Percentiles rank a stretch among this genome's conserved stretches.
These are phyloP conservation scores for Epichloe festucae DNA, from an alignment of 2,329 filamentous ascomycete genomes.

Conservation along the genomic window DNA sequence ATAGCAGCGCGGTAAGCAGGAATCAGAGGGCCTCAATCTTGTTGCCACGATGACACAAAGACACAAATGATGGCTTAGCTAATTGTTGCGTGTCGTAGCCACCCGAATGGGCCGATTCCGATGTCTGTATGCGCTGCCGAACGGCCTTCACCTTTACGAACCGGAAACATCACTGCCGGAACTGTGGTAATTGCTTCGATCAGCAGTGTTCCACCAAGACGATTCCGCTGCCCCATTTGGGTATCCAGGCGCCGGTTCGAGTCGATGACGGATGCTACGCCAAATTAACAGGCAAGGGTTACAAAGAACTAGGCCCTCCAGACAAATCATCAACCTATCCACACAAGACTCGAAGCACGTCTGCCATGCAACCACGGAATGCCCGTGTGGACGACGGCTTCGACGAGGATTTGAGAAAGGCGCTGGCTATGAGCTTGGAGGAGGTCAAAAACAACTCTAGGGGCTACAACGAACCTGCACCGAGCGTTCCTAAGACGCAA, in stretches of 20 bases:
- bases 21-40: background rate
- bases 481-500: slow-evolving; percentile 22
- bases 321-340: slow-evolving; percentile 35
- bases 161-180: slow-evolving; percentile 94
- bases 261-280: slow-evolving; percentile 94
- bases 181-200: slow-evolving; percentile 96
- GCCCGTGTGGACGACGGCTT: slow-evolving; percentile 82
- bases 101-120: slow-evolving; percentile 93
- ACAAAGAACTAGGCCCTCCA: slow-evolving; percentile 27
- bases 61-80: background rate
- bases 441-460: slow-evolving; percentile 67
- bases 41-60: background rate
- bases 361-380: slow-evolving; percentile 75
- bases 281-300: slow-evolving; percentile 65
- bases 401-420: slow-evolving; percentile 87
- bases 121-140: slow-evolving; percentile 96
- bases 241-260: slow-evolving; percentile 79
- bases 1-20: slow-evolving; percentile 71
- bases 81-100: slow-evolving; percentile 39
- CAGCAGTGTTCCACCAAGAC: slow-evolving; percentile 86
- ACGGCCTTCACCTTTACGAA: slow-evolving; percentile 96
- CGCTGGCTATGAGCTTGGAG: slow-evolving; percentile 92
- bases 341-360: slow-evolving; percentile 51
- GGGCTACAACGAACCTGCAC: slow-evolving; percentile 54
- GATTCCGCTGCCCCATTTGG: slow-evolving; percentile 79